Evolutionary conservation across 2,329 filamentous ascomycete genomes (phyloP).

Genomic region (Cladosporium colombiae): DNA sequence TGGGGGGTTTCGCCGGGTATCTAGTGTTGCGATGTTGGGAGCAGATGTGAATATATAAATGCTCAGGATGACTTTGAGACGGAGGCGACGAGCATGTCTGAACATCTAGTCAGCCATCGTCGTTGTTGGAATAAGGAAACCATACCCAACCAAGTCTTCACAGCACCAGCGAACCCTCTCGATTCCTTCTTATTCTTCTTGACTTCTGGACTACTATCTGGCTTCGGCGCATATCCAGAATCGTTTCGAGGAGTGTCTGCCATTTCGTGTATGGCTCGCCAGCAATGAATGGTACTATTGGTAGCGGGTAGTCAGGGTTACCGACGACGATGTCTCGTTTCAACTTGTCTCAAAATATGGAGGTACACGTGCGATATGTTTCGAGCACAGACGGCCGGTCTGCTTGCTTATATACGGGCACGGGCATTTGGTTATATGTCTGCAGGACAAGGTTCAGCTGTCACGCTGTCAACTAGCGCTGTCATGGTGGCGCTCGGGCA

Average conservation of each 20-base stretch:
- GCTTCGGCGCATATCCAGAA: not conserved
- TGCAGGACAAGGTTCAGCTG: conserved; percentile 7
- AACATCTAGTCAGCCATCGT: not conserved
- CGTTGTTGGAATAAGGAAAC: not conserved
- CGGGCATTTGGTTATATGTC: not conserved
- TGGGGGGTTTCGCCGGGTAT: not conserved
- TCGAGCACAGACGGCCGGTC: not conserved
- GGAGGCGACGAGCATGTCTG: not conserved
- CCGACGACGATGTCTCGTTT: not conserved
- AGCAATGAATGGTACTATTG: not conserved
- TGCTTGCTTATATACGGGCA: not conserved
- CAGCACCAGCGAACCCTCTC: not conserved
- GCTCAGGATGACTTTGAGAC: not conserved
- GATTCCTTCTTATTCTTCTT: not conserved
- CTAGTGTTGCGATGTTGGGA: not conserved
- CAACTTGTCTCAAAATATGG: not conserved
- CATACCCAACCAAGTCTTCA: not conserved
- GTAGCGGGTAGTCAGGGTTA: not conserved
- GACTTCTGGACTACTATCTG: not conserved
- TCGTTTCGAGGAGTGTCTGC: not conserved
- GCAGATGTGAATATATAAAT: not conserved
- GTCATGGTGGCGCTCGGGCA: conserved; percentile 10
- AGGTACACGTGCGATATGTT: not conserved
- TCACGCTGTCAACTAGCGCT: conserved; percentile 5
- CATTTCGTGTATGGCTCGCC: not conserved